A percentile compares a stretch with the other conserved stretches of the same genome.
phyloP scores from a whole-genome alignment of 2,329 filamentous ascomycete species.

The Hymenoscyphus linearis region DNA sequence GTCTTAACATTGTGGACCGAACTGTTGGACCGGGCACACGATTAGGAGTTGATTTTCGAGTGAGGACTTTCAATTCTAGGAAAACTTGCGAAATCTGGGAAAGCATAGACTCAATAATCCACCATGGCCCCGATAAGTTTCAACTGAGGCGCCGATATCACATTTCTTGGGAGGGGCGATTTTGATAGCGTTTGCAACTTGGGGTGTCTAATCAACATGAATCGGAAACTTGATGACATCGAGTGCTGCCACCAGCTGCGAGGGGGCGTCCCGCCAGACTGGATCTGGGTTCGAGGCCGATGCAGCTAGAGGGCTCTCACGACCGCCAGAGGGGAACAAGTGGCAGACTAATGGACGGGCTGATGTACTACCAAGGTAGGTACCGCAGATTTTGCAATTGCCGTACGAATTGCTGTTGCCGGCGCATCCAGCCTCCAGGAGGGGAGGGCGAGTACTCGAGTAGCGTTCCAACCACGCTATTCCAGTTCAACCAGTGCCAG shows the following conservation, averaged over 20 bases:
- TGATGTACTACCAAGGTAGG: not conserved
- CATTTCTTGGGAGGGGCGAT: not conserved
- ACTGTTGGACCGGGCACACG: not conserved
- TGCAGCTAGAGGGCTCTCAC: not conserved
- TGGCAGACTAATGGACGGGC: not conserved
- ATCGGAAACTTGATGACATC: not conserved
- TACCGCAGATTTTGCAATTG: slow-evolving; percentile 3
- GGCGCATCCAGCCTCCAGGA: not conserved
- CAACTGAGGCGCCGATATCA: not conserved
- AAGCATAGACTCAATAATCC: not conserved
- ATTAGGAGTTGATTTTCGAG: too few relatives aligned
- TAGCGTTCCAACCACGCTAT: not conserved
- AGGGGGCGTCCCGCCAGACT: slow-evolving; percentile 21
- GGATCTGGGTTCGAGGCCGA: slow-evolving; percentile 21
- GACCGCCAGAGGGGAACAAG: not conserved
- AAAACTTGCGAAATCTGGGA: not conserved
- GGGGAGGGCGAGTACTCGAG: not conserved
- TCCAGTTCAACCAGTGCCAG: not conserved
- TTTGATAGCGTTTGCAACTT: not conserved
- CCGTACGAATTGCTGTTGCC: not conserved
- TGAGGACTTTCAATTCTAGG: not conserved
- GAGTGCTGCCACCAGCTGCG: slow-evolving; percentile 7
- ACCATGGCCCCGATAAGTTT: not conserved
- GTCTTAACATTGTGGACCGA: not conserved
- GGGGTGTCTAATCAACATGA: not conserved